Evolutionary conservation across 192 early-diverging fungal genomes (phyloP), one percentile per base, ranked within the genome.

Genomic region (Bifiguratus adelaidae): DNA sequence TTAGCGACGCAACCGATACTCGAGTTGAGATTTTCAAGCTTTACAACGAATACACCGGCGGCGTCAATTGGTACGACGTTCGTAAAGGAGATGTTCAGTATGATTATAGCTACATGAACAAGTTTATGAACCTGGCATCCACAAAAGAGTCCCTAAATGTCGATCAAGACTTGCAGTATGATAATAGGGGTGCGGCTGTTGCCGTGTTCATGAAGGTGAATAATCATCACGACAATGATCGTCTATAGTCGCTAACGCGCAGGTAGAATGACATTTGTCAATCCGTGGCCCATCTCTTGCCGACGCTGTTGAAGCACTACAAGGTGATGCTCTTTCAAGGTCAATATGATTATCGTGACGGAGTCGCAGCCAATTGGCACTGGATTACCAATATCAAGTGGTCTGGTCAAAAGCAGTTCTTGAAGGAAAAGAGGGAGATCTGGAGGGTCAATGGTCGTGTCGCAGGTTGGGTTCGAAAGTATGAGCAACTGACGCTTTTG

Each of bases 341-440:
- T 3, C 71, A 89, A 38, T 88, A 88, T 64, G 88, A 91, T 65
- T 88, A 81, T 53, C 72, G 88, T 30, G 88, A 91, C 46, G 88
- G 81, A 3, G 68, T 82, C 11, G 52, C 76, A 12, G 76, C 74
- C 1, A 77, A 70, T 15, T 78, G 60, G 9, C 53, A 70, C 32
- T 91, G 85, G 83, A 80, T 91, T 55, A 71, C 79, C 20, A 54
- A 56, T 15, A 46, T 72, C 2, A 58, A 76, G 2, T 81, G 76
- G 76, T 15, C 42, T 4, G 68, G 56, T 15, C 48, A 48, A 33
- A 36, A 47, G n/a, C 48, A 34, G 25, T 89, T 68, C 66, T 64
- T 48, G 50, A 64, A 74, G 15, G 60, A 55, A 46, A 76, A 58
- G 37, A 57, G 68, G 9, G 63, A 68, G 56, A 55, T 50, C 7